phyloP scores from a whole-genome alignment of 2,329 filamentous ascomycete species.

The Clonostachys rhizophaga region DNA sequence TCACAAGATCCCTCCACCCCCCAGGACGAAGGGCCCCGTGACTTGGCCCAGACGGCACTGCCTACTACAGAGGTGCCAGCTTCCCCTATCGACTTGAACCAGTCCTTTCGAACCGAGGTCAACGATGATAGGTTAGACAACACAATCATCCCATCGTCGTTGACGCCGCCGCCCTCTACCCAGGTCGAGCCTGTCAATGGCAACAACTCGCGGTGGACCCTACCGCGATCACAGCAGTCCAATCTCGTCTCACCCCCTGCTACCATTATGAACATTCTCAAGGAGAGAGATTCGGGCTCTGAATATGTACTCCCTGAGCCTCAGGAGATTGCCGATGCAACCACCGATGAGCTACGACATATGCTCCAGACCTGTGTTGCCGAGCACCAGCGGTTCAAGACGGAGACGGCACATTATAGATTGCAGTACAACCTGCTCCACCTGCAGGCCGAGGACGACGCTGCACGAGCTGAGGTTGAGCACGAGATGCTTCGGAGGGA shows the following conservation, averaged over 20 bases:
- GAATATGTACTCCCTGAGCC: constrained; percentile 43
- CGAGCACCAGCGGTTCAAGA: constrained; percentile 61
- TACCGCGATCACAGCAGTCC: constrained; percentile 38
- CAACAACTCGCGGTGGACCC: constrained; percentile 12
- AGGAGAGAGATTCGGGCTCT: constrained; percentile 17
- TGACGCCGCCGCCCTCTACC: constrained; percentile 53
- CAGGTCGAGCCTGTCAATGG: constrained; percentile 31
- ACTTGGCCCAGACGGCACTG: constrained; percentile 47
- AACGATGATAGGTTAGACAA: constrained; percentile 38
- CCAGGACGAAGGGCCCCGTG: constrained; percentile 16
- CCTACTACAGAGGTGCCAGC: constrained; percentile 51
- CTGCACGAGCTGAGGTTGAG: constrained; percentile 84
- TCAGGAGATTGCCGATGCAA: constrained; percentile 46
- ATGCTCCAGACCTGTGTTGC: constrained; percentile 51
- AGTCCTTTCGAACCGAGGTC: constrained; percentile 44
- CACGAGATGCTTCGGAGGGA: constrained; percentile 88
- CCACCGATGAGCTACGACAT: constrained; percentile 48
- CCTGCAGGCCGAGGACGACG: constrained; percentile 79
- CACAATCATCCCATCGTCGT: constrained; percentile 51
- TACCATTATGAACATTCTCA: constrained; percentile 32
- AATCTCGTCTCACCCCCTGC: constrained; percentile 49
- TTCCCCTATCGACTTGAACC: constrained; percentile 43
- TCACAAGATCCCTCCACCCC: constrained; percentile 24
- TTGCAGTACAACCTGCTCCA: constrained; percentile 81
- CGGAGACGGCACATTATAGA: constrained; percentile 85